A percentile compares a stretch with the other conserved stretches of the same genome.
These are phyloP conservation scores for Helichrysum umbraculigerum DNA, from an alignment of 129 eudicot genomes.

Conservation along the genomic window DNA sequence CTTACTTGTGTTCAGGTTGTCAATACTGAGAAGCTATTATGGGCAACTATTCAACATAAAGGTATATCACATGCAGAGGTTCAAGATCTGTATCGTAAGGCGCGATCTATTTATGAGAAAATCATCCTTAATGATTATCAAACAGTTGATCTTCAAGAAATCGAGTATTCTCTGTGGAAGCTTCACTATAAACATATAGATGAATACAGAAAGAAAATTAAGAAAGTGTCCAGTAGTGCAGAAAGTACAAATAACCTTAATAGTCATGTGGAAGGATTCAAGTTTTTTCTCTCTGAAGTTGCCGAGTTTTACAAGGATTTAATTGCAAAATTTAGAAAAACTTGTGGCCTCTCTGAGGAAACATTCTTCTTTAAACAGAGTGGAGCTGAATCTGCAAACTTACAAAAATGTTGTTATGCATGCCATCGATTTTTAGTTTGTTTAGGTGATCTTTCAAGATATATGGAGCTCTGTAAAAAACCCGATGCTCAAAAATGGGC, in stretches of 20 bases:
- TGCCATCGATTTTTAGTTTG: constrained; percentile 84
- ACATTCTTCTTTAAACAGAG: constrained; percentile 29
- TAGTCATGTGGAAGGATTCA: constrained; percentile 57
- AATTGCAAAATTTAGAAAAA: constrained; percentile 48
- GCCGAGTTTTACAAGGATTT: constrained; percentile 66
- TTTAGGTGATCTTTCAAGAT: constrained; percentile 92
- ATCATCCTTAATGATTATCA: constrained; percentile 47
- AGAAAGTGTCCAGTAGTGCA: constrained; percentile 38
- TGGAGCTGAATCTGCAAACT: constrained; percentile 38
- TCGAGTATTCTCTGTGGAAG: constrained; percentile 81
- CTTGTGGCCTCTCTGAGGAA: constrained; percentile 47
- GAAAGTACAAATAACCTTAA: constrained; percentile 44
- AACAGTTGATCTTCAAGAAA: constrained; percentile 57
- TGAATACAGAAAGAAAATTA: constrained; percentile 67
- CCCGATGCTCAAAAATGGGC: constrained; percentile 69
- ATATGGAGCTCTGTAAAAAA: constrained; percentile 65
- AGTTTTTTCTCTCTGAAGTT: constrained; percentile 68
- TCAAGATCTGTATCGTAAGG: constrained; percentile 60
- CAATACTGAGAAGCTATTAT: constrained; percentile 59
- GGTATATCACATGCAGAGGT: constrained; percentile 62
- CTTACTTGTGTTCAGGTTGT: constrained; percentile 46
- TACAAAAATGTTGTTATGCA: constrained; percentile 46
- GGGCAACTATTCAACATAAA: constrained; percentile 64
- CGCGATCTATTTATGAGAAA: constrained; percentile 59
- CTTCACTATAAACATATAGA: constrained; percentile 91